A percentile compares a stretch with the other conserved stretches of the same genome.
These are phyloP conservation scores for Metarhizium rileyi DNA, from an alignment of 2,329 filamentous ascomycete genomes.

Conservation along the genomic window DNA sequence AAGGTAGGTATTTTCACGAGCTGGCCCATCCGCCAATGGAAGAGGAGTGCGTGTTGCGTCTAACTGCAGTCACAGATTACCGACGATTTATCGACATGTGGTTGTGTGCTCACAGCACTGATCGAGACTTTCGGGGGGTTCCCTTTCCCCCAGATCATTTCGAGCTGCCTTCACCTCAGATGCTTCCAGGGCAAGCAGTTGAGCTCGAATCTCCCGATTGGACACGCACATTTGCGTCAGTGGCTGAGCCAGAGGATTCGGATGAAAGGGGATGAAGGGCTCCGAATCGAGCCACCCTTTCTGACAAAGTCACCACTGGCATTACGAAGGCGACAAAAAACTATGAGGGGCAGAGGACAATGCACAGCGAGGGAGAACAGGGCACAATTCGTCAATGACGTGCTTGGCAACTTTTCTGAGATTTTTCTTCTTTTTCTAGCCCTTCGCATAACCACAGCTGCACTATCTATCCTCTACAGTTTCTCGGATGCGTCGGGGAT, in stretches of 20 bases:
- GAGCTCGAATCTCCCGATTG: slow-evolving; percentile 4
- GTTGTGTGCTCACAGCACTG: slow-evolving; percentile 34
- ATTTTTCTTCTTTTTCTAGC: background rate
- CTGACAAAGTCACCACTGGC: background rate
- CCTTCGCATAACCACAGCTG: background rate
- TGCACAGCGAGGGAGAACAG: background rate
- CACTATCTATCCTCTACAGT: background rate
- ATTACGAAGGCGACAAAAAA: background rate
- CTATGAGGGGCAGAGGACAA: no score
- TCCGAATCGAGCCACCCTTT: background rate
- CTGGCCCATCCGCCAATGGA: no score
- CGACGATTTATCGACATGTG: slow-evolving; percentile 36
- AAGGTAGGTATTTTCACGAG: slow-evolving; percentile 33
- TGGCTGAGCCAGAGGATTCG: slow-evolving; percentile 2
- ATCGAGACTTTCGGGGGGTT: slow-evolving; percentile 35
- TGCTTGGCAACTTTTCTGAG: background rate
- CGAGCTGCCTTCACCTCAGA: slow-evolving; percentile 37
- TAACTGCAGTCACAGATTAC: slow-evolving; percentile 26
- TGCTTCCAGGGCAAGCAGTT: slow-evolving; percentile 22
- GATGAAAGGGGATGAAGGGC: slow-evolving; percentile 1
- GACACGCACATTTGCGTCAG: slow-evolving; percentile 6
- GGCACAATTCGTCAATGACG: background rate
- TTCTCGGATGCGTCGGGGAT: background rate
- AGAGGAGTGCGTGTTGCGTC: background rate
- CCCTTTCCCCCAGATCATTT: slow-evolving; percentile 35